phyloP scores from a whole-genome alignment of 805 yeast genomes.

The Nematodospora valgi region DNA sequence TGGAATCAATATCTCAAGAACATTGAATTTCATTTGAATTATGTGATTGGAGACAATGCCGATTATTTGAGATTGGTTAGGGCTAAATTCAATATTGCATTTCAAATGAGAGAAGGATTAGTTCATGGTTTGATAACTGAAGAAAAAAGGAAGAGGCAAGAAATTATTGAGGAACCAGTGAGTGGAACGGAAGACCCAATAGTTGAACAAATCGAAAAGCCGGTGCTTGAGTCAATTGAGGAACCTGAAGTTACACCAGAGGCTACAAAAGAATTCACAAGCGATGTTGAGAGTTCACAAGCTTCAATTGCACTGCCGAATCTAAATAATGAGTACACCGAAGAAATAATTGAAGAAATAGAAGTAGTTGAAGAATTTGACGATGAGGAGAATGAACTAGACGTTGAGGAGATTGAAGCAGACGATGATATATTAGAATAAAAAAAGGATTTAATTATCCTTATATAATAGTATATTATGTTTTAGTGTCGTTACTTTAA shows the following conservation, averaged over 20 bases:
- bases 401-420: slow-evolving; percentile 1
- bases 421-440: too few relatives aligned
- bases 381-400: not conserved
- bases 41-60: slow-evolving; percentile 56
- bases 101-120: slow-evolving; percentile 34
- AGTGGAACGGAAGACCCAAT: not conserved
- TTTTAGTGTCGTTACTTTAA: too few relatives aligned
- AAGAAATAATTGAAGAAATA: slow-evolving; percentile 3
- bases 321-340: too few relatives aligned
- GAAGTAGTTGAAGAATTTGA: slow-evolving; percentile 2
- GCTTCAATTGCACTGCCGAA: slow-evolving; percentile 1
- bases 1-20: slow-evolving; percentile 36
- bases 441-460: too few relatives aligned
- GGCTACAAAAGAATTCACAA: too few relatives aligned
- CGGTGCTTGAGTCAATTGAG: not conserved
- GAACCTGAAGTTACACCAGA: slow-evolving; percentile 1
- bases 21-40: slow-evolving; percentile 44
- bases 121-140: slow-evolving; percentile 9
- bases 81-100: slow-evolving; percentile 43
- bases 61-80: slow-evolving; percentile 47
- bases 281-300: not conserved
- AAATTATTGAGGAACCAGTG: slow-evolving; percentile 3
- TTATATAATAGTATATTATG: too few relatives aligned
- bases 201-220: not conserved
- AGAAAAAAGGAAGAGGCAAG: not conserved